A percentile compares a stretch with the other conserved stretches of the same genome.
Evolutionary conservation across 2,329 filamentous ascomycete genomes (phyloP).

Genomic region (Emergomyces pasteurianus): DNA sequence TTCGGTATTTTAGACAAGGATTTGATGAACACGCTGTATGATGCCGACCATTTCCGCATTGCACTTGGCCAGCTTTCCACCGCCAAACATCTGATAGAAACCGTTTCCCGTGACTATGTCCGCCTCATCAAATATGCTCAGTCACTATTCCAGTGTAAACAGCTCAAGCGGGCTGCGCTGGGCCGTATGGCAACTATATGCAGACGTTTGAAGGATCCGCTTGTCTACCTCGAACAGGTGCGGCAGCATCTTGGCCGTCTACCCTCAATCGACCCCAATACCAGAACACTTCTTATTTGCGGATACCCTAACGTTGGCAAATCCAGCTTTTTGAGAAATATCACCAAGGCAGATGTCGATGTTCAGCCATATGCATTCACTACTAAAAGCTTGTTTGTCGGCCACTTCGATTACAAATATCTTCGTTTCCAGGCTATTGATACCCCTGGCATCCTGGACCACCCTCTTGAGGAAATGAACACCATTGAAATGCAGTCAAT

Average conservation of each 20-base stretch:
- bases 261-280: conserved; percentile 96
- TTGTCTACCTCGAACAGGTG: conserved; percentile 92
- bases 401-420: conserved; percentile 97
- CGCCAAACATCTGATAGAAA: conserved; percentile 92
- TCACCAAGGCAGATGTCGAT: conserved; percentile 90
- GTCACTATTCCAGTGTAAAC: conserved; percentile 96
- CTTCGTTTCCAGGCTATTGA: conserved; percentile 86
- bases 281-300: conserved; percentile 87
- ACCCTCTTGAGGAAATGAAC: conserved; percentile 98
- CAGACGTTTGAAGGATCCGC: conserved; percentile 85
- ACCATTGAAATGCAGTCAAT: conserved; percentile 99
- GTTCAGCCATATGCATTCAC: conserved; percentile 98
- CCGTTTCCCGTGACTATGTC: conserved; percentile 90
- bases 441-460: conserved; percentile 95
- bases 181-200: conserved; percentile 98
- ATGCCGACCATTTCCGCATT: conserved; percentile 95
- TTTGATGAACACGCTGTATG: conserved; percentile 94
- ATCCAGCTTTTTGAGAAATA: conserved; percentile 84
- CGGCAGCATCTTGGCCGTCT: conserved; percentile 95
- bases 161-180: conserved; percentile 88
- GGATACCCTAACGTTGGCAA: conserved; percentile 98
- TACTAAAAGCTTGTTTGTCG: conserved; percentile 92
- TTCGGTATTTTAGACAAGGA: conserved; percentile 47
- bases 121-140: conserved; percentile 93
- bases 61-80: conserved; percentile 92